phyloP scores from a whole-genome alignment of 1,284 basidiomycete genomes.

The Irpex sp. region DNA sequence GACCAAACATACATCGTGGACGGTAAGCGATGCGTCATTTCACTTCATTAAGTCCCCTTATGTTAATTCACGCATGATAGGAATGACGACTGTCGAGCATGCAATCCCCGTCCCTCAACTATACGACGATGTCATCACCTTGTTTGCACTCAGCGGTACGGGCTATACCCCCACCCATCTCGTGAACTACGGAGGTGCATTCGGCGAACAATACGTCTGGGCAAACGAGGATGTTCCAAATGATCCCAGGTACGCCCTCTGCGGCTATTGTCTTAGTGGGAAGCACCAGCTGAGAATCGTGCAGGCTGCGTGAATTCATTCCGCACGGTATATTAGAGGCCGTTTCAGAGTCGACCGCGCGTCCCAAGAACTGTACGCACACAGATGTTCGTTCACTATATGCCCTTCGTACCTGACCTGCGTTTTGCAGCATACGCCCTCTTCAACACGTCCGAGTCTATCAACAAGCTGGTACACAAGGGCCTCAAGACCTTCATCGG shows the following conservation, averaged over 20 bases:
- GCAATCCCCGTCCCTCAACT: conserved; percentile 58
- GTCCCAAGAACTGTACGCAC: conserved; percentile 53
- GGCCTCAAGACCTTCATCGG: conserved; percentile 65
- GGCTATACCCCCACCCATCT: conserved; percentile 69
- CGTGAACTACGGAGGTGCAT: conserved; percentile 68
- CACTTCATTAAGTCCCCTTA: background rate
- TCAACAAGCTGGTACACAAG: conserved; percentile 61
- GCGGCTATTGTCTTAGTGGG: too few species aligned
- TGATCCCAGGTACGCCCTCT: conserved; percentile 51
- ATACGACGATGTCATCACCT: conserved; percentile 62
- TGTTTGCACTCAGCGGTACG: conserved; percentile 66
- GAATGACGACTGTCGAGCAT: conserved; percentile 79
- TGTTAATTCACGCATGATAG: conserved; percentile 30
- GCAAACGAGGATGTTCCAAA: conserved; percentile 59
- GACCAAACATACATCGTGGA: conserved; percentile 72
- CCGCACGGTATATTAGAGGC: conserved; percentile 62
- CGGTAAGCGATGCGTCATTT: conserved; percentile 34
- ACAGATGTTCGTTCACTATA: background rate
- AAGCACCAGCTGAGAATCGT: background rate
- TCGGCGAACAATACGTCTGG: conserved; percentile 68
- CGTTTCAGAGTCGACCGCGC: conserved; percentile 55
- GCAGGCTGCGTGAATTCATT: conserved; percentile 57
- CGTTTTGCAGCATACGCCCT: conserved; percentile 50
- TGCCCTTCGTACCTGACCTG: background rate
- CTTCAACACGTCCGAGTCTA: conserved; percentile 65